Conservation (phyloP, 768 basidiomycete species). For the Leccinum sublutescens region DNA sequence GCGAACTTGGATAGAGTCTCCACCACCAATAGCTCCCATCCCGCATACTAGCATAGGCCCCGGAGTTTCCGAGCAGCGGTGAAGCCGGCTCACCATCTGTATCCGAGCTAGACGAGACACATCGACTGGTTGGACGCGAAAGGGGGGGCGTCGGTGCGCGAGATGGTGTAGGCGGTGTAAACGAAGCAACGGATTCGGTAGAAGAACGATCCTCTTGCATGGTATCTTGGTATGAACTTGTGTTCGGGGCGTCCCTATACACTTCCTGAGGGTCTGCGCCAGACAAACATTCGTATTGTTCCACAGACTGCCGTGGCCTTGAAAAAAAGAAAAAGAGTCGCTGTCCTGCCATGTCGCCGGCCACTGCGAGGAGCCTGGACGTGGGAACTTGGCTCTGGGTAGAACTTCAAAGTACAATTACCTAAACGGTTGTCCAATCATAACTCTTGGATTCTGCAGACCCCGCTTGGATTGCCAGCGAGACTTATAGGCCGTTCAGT, state of each 20-base stretch:
- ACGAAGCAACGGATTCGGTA: conserved; percentile 28
- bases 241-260: conserved; percentile 18
- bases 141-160: conserved; percentile 61
- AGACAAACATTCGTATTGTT: conserved; percentile 46
- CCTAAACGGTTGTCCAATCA: neutral
- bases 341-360: conserved; percentile 18
- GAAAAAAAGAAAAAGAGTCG: conserved; percentile 12
- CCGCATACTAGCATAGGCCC: conserved; percentile 37
- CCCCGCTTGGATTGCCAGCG: neutral
- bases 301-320: conserved; percentile 18
- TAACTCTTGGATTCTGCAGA: neutral
- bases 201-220: conserved; percentile 21
- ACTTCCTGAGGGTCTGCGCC: conserved; percentile 45
- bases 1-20: conserved; percentile 38
- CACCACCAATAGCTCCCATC: conserved; percentile 59
- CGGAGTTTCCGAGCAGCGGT: conserved; percentile 38
- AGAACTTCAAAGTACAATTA: neutral
- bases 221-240: conserved; percentile 27
- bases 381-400: conserved; percentile 8
- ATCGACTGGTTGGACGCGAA: conserved; percentile 46
- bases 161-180: conserved; percentile 58
- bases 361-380: conserved; percentile 2
- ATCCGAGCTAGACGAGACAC: conserved; percentile 58
- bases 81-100: conserved; percentile 59
- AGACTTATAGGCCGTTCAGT: neutral